Base-by-base conservation (phyloP, 495 filamentous ascomycete species). In the Aspergillus sparsus region DNA sequence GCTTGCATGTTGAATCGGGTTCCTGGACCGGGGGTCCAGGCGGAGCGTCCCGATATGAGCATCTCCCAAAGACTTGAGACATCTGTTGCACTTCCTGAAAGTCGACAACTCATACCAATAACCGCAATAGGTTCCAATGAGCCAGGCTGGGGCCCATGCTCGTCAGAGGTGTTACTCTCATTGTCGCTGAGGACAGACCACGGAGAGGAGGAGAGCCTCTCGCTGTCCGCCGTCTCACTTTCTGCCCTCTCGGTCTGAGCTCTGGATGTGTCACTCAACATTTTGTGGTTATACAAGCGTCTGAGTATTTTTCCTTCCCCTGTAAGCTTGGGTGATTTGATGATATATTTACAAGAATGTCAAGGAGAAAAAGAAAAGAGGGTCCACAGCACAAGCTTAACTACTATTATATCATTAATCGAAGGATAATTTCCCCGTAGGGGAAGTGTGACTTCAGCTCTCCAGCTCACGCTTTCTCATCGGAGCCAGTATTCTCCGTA, bases 161-260 rank as follows among this genome's bases (percentile, higher is more conserved):
- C 57, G 27, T 59, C 39, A n/a, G 57, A 59, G 13, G 49, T 59
- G 46, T 53, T 53, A 27, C 57, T 59, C 16, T 53, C 49, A 59
- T 59, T 59, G 27, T 59, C 57, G 37, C 57, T 59, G 57, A 59
- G 57, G 36, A 59, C 41, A 35, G 57, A 59, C 57, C 57, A 59
- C 12, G 57, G 57, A 5, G 57, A 57, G 0, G 55, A 59, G 39
- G 57, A 59, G n/a, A 59, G 39, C 7, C 49, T 59, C 49, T 46
- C 57, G 39, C 57, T 59, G 16, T 53, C 54, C 0, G 41, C 57
- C 6, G 57, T 46, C 49, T 59, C 57, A 33, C 57, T 59, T 32
- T 46, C 57, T 5, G 49, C 57, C 37, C 49, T 59, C 18, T 59
- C 57, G 13, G 52, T 13, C 13, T 8, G 39, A 15, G 37, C 18